A percentile compares a stretch with the other conserved stretches of the same genome.
These are phyloP conservation scores for Amaranthus palmeri DNA, from an alignment of 148 eudicot species.

Conservation along the genomic window DNA sequence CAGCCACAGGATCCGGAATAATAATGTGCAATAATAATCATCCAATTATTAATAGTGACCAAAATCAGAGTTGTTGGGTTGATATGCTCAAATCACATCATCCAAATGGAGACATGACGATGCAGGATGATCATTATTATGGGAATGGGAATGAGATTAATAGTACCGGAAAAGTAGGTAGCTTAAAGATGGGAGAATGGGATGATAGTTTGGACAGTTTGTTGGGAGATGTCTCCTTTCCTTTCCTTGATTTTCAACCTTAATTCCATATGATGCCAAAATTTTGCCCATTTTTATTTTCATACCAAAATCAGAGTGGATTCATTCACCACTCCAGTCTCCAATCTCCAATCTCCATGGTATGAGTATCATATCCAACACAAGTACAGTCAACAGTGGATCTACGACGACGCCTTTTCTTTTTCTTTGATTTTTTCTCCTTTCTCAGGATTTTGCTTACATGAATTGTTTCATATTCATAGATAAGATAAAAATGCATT, in stretches of 20 bases:
- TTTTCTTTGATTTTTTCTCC: not conserved
- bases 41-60: not conserved
- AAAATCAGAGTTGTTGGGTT: not conserved
- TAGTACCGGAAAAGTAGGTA: conserved; percentile 34
- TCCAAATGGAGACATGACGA: not conserved
- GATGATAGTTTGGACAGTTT: conserved; percentile 72
- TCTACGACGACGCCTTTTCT: too few relatives aligned
- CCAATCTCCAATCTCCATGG: too few relatives aligned
- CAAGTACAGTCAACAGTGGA: not conserved
- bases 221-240: conserved; percentile 63
- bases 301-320: too few relatives aligned
- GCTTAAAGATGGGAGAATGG: conserved; percentile 67
- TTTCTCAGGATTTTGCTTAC: conserved; percentile 9
- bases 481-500: not conserved
- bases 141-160: conserved; percentile 6
- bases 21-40: not conserved
- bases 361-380: not conserved
- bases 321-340: too few relatives aligned
- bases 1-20: not conserved
- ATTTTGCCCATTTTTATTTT: not conserved
- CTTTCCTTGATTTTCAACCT: conserved; percentile 61
- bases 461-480: not conserved
- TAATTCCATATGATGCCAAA: conserved; percentile 13
- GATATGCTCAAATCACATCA: conserved; percentile 4
- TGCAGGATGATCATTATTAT: conserved; percentile 8